These are phyloP conservation scores for Corylus avellana DNA, from an alignment of 306 rosid species.

Conservation along the genomic window DNA sequence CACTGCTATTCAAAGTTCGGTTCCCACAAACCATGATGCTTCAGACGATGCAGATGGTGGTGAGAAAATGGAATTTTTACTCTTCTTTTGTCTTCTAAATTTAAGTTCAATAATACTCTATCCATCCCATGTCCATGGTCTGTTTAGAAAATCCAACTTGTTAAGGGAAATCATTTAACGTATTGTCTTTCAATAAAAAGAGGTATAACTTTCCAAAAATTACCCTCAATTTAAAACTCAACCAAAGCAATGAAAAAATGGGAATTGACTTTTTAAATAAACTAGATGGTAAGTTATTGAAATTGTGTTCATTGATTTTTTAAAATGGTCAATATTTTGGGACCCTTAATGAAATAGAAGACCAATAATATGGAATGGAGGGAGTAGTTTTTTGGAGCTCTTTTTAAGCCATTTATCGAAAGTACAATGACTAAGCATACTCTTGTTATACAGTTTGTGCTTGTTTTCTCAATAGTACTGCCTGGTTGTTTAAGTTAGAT, in stretches of 20 bases:
- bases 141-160: too few species aligned
- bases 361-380: neutral
- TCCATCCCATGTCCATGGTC: neutral
- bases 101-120: neutral
- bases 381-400: neutral
- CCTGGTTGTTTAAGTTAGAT: neutral
- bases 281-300: neutral
- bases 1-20: constrained; percentile 41
- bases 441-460: neutral
- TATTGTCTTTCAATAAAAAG: too few species aligned
- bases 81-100: constrained; percentile 1
- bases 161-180: too few species aligned
- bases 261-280: neutral
- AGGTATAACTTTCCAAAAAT: neutral
- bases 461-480: neutral
- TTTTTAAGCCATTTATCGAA: neutral
- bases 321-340: neutral
- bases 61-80: constrained; percentile 40
- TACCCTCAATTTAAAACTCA: neutral
- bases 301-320: neutral
- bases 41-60: constrained; percentile 71
- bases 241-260: neutral
- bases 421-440: neutral
- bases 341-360: neutral
- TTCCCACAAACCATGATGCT: constrained; percentile 45